Evolutionary conservation across 139 green algal genomes (phyloP), one percentile per base, ranked within the genome.

Genomic region (Marvania coccoides): DNA sequence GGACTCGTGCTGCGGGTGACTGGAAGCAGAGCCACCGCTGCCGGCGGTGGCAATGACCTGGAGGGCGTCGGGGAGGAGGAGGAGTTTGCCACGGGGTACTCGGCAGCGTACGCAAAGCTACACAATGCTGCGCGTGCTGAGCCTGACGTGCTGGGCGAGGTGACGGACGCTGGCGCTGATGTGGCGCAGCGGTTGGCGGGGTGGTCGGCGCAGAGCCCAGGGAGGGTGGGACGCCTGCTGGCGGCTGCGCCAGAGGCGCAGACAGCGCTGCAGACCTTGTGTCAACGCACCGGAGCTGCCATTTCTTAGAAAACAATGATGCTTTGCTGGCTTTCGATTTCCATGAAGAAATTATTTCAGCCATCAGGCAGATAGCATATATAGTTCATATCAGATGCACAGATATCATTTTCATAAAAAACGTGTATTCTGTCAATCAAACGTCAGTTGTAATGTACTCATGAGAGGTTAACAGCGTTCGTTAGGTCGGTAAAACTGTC

Each of bases 41-140:
- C 53, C 55, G 63, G 23, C 2, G 45, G 39, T 15, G 34, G 26
- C 46, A 47, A n/a, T 24, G 57, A 56, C 26, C 63, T 76, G 39
- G 46, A 71, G 28, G 46, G 30, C 36, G 62, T 14, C 23, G 66
- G 29, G 1, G 71, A 70, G 13, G 75, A 78, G 29, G 72, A 70
- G 23, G 76, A 81, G 24, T 71, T 45, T 23, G 60, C 36, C 6
- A 58, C 61, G 13, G 84, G 87, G 10, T 94, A 94, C 78, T 78
- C 64, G 3, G 84, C 86, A 5, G 84, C 86, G 0, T 94, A 88
- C 69, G 88, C 88, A 1, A 72, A 83, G 59, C 83, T 97, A 30
- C 76, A 87, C 61, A 88, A 97, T 63, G 90, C 90, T 13, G 59
- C 13, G 36, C 47, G 47, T 36, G 34, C 61, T 4, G 71, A 83